Conservation (phyloP, 257 asterid species). For the Orobanche coerulescens region DNA sequence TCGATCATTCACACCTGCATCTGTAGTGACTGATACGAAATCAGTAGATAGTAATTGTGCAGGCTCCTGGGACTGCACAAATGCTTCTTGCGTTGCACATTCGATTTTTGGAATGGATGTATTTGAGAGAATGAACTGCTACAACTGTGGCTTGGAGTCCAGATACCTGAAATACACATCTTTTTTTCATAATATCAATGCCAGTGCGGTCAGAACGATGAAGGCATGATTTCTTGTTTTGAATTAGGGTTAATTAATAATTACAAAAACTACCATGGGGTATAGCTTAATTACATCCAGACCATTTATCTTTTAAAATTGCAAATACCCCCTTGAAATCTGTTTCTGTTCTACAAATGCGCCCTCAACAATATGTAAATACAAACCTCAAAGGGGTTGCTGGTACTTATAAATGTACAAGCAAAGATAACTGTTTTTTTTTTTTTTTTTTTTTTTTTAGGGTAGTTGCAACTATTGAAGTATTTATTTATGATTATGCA, state of each 20-base stretch:
- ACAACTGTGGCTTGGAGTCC: constrained; percentile 79
- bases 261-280: background rate
- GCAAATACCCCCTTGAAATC: background rate
- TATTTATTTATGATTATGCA: background rate
- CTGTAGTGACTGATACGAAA: constrained; percentile 43
- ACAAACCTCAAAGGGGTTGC: background rate
- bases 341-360: background rate
- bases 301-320: background rate
- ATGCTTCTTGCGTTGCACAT: constrained; percentile 52
- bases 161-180: constrained; percentile 82
- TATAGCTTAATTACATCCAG: background rate
- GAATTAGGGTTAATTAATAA: constrained; percentile 1
- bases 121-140: constrained; percentile 83
- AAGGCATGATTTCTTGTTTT: constrained; percentile 42
- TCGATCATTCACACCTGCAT: constrained; percentile 50
- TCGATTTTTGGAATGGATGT: constrained; percentile 87
- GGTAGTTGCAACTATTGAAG: background rate
- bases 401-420: background rate
- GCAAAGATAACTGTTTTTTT: background rate
- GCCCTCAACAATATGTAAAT: background rate
- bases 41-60: constrained; percentile 51
- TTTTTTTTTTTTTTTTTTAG: background rate
- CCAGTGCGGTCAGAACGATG: constrained; percentile 91
- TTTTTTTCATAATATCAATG: constrained; percentile 83
- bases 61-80: constrained; percentile 32